phyloP scores from a whole-genome alignment of 345 rosid genomes.

The Anacardium occidentale region DNA sequence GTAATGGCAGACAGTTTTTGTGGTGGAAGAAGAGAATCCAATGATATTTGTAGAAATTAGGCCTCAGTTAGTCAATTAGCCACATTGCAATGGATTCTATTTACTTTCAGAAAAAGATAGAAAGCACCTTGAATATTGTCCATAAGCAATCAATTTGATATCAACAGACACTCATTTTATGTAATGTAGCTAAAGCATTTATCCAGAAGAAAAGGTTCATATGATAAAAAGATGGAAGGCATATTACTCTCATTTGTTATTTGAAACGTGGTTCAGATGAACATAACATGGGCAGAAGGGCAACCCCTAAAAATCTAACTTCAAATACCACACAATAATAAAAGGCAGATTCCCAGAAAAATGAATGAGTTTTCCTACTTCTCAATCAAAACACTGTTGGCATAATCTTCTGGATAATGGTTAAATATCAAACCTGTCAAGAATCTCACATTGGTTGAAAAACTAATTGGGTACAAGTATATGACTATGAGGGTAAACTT shows the following conservation, averaged over 20 bases:
- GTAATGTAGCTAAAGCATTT: neutral
- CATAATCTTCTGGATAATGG: neutral
- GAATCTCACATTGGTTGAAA: no score
- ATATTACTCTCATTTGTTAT: neutral
- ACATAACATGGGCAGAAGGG: neutral
- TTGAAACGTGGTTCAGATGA: neutral
- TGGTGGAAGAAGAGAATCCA: constrained; percentile 7
- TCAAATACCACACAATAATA: neutral
- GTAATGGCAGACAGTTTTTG: neutral
- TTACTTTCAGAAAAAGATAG: neutral
- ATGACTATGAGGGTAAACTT: no score
- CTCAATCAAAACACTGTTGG: neutral
- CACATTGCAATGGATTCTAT: neutral
- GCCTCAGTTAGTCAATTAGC: neutral
- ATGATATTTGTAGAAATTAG: neutral
- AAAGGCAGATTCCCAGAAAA: neutral
- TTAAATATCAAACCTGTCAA: neutral
- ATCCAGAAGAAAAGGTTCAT: neutral
- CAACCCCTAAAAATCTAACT: neutral
- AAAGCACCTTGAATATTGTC: neutral
- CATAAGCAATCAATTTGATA: constrained; percentile 1
- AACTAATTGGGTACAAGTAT: no score
- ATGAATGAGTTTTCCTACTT: neutral
- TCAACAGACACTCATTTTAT: neutral
- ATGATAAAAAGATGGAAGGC: neutral